phyloP scores from a whole-genome alignment of 768 basidiomycete species.

The Amanita phalloides region DNA sequence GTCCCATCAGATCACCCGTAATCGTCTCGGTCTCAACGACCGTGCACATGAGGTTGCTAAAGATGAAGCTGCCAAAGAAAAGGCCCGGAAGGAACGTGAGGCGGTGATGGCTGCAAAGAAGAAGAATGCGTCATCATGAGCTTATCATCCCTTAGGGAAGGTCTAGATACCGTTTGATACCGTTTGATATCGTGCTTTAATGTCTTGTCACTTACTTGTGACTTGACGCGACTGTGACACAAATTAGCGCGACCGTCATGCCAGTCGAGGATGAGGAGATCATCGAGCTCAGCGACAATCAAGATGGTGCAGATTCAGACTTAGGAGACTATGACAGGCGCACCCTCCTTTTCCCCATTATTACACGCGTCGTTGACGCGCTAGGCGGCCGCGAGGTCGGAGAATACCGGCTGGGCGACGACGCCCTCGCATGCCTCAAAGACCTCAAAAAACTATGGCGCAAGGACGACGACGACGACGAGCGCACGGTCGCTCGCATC shows the following conservation, averaged over 20 bases:
- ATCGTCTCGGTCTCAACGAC: slow-evolving; percentile 86
- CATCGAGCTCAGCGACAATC: slow-evolving; percentile 24
- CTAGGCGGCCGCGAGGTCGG: slow-evolving; percentile 65
- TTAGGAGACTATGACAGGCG: slow-evolving; percentile 28
- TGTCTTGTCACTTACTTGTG: neutral
- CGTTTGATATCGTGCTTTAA: neutral
- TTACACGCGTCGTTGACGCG: slow-evolving; percentile 69
- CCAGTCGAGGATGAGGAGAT: neutral
- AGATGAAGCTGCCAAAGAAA: slow-evolving; percentile 55
- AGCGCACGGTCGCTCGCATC: slow-evolving; percentile 88
- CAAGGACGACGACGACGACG: slow-evolving; percentile 94
- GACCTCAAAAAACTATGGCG: slow-evolving; percentile 95
- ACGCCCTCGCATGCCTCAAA: slow-evolving; percentile 74
- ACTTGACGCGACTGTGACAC: slow-evolving; percentile 5
- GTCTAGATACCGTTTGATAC: neutral
- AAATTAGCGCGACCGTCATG: slow-evolving; percentile 4
- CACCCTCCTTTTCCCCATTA: slow-evolving; percentile 51
- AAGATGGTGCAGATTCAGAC: slow-evolving; percentile 13
- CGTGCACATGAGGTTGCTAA: slow-evolving; percentile 73
- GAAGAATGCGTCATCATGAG: neutral
- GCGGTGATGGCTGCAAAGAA: slow-evolving; percentile 3
- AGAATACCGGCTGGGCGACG: slow-evolving; percentile 69
- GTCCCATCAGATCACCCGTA: slow-evolving; percentile 68
- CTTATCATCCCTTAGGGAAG: neutral
- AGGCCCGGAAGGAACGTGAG: slow-evolving; percentile 43